Evolutionary conservation across 306 rosid species (phyloP).

Genomic region (Cicer pinnatifidum): DNA sequence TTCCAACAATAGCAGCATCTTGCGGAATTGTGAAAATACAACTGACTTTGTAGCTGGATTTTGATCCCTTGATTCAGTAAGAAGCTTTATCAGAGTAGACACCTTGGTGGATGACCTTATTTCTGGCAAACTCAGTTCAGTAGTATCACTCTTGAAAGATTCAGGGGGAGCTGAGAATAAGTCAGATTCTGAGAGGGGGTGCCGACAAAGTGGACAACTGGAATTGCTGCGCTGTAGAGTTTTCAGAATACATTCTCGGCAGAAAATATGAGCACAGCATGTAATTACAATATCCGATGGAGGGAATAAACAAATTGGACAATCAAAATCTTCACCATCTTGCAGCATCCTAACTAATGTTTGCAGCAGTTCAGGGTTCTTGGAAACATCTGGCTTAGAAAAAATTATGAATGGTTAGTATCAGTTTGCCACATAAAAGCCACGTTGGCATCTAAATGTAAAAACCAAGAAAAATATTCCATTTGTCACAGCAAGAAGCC

Average conservation of each 20-base stretch:
- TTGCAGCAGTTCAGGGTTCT: slow-evolving; percentile 73
- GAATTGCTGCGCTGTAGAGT: slow-evolving; percentile 53
- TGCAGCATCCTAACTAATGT: slow-evolving; percentile 67
- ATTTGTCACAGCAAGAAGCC: background rate
- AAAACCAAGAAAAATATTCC: slow-evolving; percentile 8
- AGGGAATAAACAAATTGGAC: slow-evolving; percentile 79
- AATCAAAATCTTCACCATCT: slow-evolving; percentile 85
- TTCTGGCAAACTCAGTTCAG: slow-evolving; percentile 36
- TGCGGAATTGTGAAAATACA: slow-evolving; percentile 79
- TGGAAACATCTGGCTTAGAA: slow-evolving; percentile 67
- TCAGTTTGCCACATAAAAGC: slow-evolving; percentile 1
- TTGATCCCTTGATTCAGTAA: slow-evolving; percentile 57
- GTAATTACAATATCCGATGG: slow-evolving; percentile 69
- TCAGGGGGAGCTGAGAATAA: slow-evolving; percentile 73
- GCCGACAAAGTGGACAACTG: slow-evolving; percentile 84
- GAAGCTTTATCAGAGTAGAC: slow-evolving; percentile 66
- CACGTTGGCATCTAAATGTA: background rate
- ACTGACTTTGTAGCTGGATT: slow-evolving; percentile 67
- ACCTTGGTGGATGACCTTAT: slow-evolving; percentile 60
- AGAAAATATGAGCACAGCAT: slow-evolving; percentile 76
- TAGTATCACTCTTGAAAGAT: slow-evolving; percentile 46
- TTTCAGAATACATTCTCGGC: slow-evolving; percentile 71
- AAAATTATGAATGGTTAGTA: slow-evolving; percentile 12
- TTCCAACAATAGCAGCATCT: slow-evolving; percentile 67
- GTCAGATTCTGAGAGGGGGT: slow-evolving; percentile 57